Evolutionary conservation across 169 alveolate genomes (phyloP), one percentile per base, ranked within the genome.

Genomic region (Babesia ovis): DNA sequence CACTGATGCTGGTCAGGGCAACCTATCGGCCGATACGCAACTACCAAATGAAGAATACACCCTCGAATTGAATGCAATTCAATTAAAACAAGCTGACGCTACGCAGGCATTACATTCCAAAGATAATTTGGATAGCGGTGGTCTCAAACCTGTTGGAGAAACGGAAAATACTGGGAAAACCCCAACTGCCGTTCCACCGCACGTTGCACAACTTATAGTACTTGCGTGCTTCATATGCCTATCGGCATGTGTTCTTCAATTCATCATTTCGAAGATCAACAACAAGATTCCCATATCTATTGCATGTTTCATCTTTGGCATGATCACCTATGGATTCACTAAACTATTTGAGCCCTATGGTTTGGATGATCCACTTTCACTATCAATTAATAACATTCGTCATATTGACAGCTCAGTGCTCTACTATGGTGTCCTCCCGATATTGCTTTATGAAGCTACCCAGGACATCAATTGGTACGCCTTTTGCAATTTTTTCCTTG

Each of bases 381-480:
- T 45, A 35, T 75, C 91, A 41, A 59, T 85, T 20, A 61, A 79
- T 25, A 62, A 64, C 34, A 77, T 90, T 25, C 55, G 94, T 27
- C 58, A 62, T 37, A 86, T 89, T n/a, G 94, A 89, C 51, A 77
- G 85, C 22, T 89, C 92, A 0, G 88, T 91, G 50, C 88, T 92
- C 35, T 92, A 92, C 71, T 91, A 73, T 59, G 76, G 90, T 18
- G 80, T 91, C 48, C 77, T 92, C 54, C 96, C 96, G 18, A 92
- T 91, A 23, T 81, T 92, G 48, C 83, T 92, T 46, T 92, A 92
- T 60, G 96, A 92, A 72, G 95, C 96, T 25, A 91, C 96, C 2
- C 95, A 91, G 60, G 90, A 88, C 43, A 90, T 92, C 51, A 87
- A 92, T 80, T 92, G 94, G 94, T 86, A 91, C 48, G 84, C 95